Base-by-base conservation (phyloP, 1,284 basidiomycete species). In the Puccinia triticina region DNA sequence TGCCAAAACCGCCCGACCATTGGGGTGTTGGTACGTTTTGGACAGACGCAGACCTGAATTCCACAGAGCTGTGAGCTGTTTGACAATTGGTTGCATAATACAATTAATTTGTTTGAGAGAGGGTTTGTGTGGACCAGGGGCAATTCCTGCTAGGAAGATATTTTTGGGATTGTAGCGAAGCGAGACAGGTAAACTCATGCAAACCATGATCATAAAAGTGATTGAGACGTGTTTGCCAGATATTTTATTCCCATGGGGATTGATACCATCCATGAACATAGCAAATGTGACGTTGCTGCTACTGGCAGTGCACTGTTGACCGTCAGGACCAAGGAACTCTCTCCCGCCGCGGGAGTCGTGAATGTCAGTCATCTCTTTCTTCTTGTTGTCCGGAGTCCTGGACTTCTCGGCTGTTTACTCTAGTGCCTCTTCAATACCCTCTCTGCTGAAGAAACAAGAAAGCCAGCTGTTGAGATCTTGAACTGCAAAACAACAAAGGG, bases 91-190 rank as follows among this genome's bases (percentile, higher is more conserved):
- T 5, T 18, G 21, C 12, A 76, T 21, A 37, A 78, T 67, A 43
- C 21, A 78, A 37, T 78, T 84, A 7, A 80, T 57, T 53, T 86
- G 83, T 1, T 85, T 85, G 0, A 85, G 73, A 16, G 66, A 69
- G 26, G 66, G 66, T 37, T 69, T 40, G 43, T 46, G 23, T 3
- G 66, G 66, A 23, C 87, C 88, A n/a, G 88, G 88, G 18, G 89
- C 86, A 59, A 88, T 84, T 2, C 86, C 86, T n/a, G 84, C 80
- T 10, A 84, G 50, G 53, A 74, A 83, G 26, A 84, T 75, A 53
- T 85, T 84, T 50, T 85, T 72, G 1, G 75, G 55, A 21, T 66
- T 26, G 64, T 84, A 85, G 14, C 85, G 79, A 23, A 83, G 1
- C 18, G 57, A 57, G 53, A 83, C 66, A 11, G 84, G 83, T 37